A percentile compares a stretch with the other conserved stretches of the same genome.
Evolutionary conservation across 495 filamentous ascomycete species (phyloP).

Genomic region (Hypomontagnella monticulosa): DNA sequence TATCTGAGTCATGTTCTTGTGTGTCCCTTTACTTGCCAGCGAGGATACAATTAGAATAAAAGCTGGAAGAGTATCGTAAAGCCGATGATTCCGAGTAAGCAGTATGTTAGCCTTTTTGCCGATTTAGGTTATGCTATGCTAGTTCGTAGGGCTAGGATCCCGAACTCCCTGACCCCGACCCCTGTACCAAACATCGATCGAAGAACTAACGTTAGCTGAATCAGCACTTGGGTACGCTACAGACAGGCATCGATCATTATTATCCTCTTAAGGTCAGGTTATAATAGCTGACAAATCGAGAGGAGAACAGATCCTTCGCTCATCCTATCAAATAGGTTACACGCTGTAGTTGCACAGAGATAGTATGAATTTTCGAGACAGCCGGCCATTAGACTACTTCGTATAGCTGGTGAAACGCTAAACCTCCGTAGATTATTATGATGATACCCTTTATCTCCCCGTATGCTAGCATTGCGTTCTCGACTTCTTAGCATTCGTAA

Average conservation of each 20-base stretch:
- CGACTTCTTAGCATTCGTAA: slow-evolving; percentile 28
- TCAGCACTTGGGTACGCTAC: slow-evolving; percentile 25
- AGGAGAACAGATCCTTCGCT: slow-evolving; percentile 2
- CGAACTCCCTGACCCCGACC: slow-evolving; percentile 13
- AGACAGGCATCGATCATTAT: slow-evolving; percentile 9
- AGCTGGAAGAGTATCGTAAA: not conserved
- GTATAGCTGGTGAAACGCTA: slow-evolving; percentile 8
- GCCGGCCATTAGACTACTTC: not conserved
- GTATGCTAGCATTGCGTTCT: slow-evolving; percentile 4
- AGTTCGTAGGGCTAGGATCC: slow-evolving; percentile 17
- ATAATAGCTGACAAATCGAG: slow-evolving; percentile 34
- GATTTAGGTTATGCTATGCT: slow-evolving; percentile 20
- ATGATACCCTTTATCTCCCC: not conserved
- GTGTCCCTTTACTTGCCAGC: not conserved
- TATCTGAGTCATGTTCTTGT: slow-evolving; percentile 35
- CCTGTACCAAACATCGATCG: slow-evolving; percentile 5
- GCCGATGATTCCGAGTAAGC: slow-evolving; percentile 20
- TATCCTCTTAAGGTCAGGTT: not conserved
- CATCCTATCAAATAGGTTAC: slow-evolving; percentile 9
- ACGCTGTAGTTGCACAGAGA: slow-evolving; percentile 11
- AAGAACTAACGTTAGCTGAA: slow-evolving; percentile 32
- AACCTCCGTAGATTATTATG: slow-evolving; percentile 1
- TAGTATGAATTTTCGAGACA: slow-evolving; percentile 12
- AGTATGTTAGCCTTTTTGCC: slow-evolving; percentile 7
- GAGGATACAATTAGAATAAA: not conserved